Base-by-base conservation (phyloP, 164 flowering plant genomes). In the Berberis thunbergii region DNA sequence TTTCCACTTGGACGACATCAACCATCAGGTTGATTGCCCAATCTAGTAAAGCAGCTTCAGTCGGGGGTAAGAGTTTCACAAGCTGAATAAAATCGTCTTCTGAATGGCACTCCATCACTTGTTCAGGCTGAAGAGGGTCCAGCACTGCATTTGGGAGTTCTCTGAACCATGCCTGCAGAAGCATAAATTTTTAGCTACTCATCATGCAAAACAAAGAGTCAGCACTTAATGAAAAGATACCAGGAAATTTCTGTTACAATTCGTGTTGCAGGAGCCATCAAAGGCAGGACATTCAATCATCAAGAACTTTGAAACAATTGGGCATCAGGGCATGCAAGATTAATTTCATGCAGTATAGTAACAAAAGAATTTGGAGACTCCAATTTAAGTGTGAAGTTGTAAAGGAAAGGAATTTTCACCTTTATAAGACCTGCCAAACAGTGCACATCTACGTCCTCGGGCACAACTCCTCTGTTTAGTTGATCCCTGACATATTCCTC, bases 11-110 rank as follows among this genome's bases (percentile, higher is more conserved):
- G 62, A 80, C 96, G 53, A 87, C 86, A 74, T 89, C 96, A 43
- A 89, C 91, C 96, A 89, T 89, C 60, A 89, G 78, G 73, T 89
- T 89, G 73, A 89, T 72, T 49, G 94, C 86, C 96, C 96, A 89
- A 75, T 89, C 88, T 42, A 89, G 80, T 57, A 87, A 73, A 60
- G 89, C 80, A 55, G 82, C 80, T 81, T 89, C 91, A 11, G 87
- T 86, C 10, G 82, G 78, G 48, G 96, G 94, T 43, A 87, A 79
- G 73, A 69, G 77, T 70, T 77, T 77, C 62, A 79, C 84, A 60
- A 87, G 89, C 62, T 77, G 77, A 43, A 72, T 69, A 61, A 82
- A 87, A 7, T 87, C 91, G 66, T 86, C 94, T 66, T 89, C 96
- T 43, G 88, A 63, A 61, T 83, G 80, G 70, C 84, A 81, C 69